These are phyloP conservation scores for Lophiostoma macrostomum DNA, from an alignment of 495 filamentous ascomycete genomes.

Conservation along the genomic window DNA sequence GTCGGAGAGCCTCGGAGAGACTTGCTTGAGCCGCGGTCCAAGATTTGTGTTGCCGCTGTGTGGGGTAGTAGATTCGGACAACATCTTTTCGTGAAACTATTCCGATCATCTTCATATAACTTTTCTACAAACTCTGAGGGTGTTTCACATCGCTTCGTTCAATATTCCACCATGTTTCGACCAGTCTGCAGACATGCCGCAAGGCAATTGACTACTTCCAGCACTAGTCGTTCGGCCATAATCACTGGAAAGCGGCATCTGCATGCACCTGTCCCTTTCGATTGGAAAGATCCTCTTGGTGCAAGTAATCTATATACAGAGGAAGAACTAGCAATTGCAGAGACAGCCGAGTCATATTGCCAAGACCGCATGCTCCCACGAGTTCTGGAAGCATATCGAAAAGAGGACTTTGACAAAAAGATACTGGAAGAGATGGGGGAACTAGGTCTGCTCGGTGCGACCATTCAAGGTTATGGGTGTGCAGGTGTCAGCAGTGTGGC, in stretches of 20 bases:
- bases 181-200: slow-evolving; percentile 38
- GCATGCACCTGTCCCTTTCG: slow-evolving; percentile 61
- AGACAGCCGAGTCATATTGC: slow-evolving; percentile 87
- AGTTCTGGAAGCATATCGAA: slow-evolving; percentile 89
- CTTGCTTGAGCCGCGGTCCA: slow-evolving; percentile 18
- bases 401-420: slow-evolving; percentile 84
- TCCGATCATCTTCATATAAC: neutral
- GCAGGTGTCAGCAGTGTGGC: slow-evolving; percentile 92
- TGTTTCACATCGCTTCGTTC: neutral
- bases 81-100: neutral
- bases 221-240: slow-evolving; percentile 28
- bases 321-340: slow-evolving; percentile 84
- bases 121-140: neutral
- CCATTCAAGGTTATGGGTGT: slow-evolving; percentile 88
- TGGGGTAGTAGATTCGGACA: neutral
- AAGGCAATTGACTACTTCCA: slow-evolving; percentile 39
- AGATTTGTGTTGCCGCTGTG: slow-evolving; percentile 2
- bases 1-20: neutral
- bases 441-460: slow-evolving; percentile 84
- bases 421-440: slow-evolving; percentile 97
- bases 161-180: slow-evolving; percentile 42
- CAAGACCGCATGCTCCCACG: slow-evolving; percentile 83
- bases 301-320: slow-evolving; percentile 73
- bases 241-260: slow-evolving; percentile 48
- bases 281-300: slow-evolving; percentile 88